Percentiles rank a stretch among this genome's conserved stretches.
These are phyloP conservation scores for Penicillium taxi DNA, from an alignment of 495 filamentous ascomycete species.

Conservation along the genomic window DNA sequence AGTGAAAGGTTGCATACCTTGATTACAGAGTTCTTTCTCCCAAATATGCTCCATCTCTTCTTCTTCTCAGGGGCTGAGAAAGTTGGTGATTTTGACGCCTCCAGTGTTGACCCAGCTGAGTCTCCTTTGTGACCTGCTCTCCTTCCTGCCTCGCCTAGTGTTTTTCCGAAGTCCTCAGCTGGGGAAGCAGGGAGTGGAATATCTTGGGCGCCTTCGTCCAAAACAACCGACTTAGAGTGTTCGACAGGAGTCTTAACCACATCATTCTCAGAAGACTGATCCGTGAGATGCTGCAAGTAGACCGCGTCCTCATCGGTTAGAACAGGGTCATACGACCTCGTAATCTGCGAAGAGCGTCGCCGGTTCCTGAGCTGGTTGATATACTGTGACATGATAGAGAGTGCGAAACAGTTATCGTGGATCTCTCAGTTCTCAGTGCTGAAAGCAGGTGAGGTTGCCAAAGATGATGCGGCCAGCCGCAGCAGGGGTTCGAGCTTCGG, in stretches of 20 bases:
- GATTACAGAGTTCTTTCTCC: conserved; percentile 35
- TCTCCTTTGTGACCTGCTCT: conserved; percentile 17
- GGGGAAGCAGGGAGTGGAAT: conserved; percentile 35
- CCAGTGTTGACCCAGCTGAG: conserved; percentile 13
- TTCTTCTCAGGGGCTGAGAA: conserved; percentile 22
- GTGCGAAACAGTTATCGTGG: neutral
- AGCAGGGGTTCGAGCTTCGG: too few relatives aligned
- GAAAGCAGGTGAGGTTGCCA: too few relatives aligned
- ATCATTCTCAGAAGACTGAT: conserved; percentile 19
- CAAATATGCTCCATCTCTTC: conserved; percentile 39
- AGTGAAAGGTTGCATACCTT: conserved; percentile 21
- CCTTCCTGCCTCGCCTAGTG: conserved; percentile 28
- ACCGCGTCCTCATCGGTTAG: conserved; percentile 48
- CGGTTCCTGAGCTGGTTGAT: conserved; percentile 32
- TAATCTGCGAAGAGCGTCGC: conserved; percentile 20
- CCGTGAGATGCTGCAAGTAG: conserved; percentile 44
- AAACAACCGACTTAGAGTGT: conserved; percentile 4
- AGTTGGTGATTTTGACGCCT: conserved; percentile 7
- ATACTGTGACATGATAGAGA: conserved; percentile 25
- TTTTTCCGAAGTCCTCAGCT: conserved; percentile 30
- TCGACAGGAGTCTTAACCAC: neutral
- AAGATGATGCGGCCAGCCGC: too few relatives aligned
- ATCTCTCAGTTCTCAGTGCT: too few relatives aligned
- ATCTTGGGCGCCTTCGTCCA: conserved; percentile 22
- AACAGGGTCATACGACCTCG: conserved; percentile 38